phyloP scores from a whole-genome alignment of 106 monocot species.

The Allium cepa region DNA sequence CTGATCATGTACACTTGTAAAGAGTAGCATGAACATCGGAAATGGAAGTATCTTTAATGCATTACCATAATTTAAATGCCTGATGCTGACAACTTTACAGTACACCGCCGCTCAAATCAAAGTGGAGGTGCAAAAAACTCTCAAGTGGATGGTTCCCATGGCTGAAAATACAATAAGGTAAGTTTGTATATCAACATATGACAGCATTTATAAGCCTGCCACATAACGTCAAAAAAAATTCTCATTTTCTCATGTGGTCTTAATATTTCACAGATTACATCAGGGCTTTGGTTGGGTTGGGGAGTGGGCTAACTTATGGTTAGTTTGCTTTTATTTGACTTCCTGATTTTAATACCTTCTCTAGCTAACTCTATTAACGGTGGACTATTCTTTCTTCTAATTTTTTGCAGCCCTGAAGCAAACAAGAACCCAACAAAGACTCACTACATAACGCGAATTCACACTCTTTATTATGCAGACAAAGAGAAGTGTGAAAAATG shows the following conservation, averaged over 20 bases:
- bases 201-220: not conserved
- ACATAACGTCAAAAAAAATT: not conserved
- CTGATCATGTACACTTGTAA: too few relatives aligned
- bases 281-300: constrained; percentile 97
- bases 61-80: too few relatives aligned
- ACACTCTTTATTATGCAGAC: constrained; percentile 47
- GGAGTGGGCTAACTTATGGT: constrained; percentile 83
- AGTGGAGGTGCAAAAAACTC: constrained; percentile 69
- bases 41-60: too few relatives aligned
- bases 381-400: too few relatives aligned
- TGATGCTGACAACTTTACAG: constrained; percentile 23
- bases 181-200: not conserved
- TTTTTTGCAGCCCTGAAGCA: constrained; percentile 28
- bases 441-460: constrained; percentile 23
- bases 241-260: not conserved
- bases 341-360: not conserved
- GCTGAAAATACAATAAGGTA: constrained; percentile 84
- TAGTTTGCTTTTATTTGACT: constrained; percentile 12
- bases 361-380: not conserved
- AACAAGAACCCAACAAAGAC: constrained; percentile 12
- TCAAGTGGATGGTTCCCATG: constrained; percentile 64
- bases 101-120: constrained; percentile 57
- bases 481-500: constrained; percentile 44
- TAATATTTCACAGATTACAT: constrained; percentile 56
- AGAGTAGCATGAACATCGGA: too few relatives aligned